Evolutionary conservation across 2,329 filamentous ascomycete genomes (phyloP), one percentile per base, ranked within the genome.

Genomic region (Colletotrichum sp.): DNA sequence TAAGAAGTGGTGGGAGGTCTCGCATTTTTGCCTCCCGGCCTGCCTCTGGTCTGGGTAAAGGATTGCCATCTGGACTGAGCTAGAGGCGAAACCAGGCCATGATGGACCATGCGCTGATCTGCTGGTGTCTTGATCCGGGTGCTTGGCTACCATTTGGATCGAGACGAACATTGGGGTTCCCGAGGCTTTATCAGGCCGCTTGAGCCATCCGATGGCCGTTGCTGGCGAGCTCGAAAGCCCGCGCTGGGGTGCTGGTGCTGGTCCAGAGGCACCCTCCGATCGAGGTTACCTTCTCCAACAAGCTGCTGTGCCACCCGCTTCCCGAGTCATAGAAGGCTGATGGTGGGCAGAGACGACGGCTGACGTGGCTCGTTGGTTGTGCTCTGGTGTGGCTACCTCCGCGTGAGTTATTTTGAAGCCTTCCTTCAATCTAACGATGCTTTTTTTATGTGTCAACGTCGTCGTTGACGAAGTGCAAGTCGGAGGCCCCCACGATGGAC

Each of bases 281-380:
- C 13, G 66, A 60, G 49, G 52, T 28, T 18, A 26, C 49, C 28
- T 18, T 44, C 52, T 52, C 15, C 28, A 39, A 44, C 32, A 32
- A 32, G 36, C 34, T 52, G 24, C 34, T 52, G 62, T 65, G 60
- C 67, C 67, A 36, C 52, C 52, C 60, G 49, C 28, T 16, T 28
- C 49, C 52, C 34, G 68, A 71, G 68, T 71, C 49, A 75, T 62
- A 52, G 30, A 44, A 12, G 24, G 34, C 15, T 30, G 36, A 62
- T 67, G 36, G 72, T 71, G 68, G 68, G 34, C 21, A 55, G 34
- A 60, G 34, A 16, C 6, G n/a, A 30, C 9, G 18, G 69, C 62
- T 71, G 62, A 75, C 68, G 68, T 67, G 62, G 72, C 72, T 65
- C 36, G 62, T 44, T 62, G 59, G 34, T n/a, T 55, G 13, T 34